Conservation (phyloP, 768 basidiomycete species). For the Inosperma sp. region DNA sequence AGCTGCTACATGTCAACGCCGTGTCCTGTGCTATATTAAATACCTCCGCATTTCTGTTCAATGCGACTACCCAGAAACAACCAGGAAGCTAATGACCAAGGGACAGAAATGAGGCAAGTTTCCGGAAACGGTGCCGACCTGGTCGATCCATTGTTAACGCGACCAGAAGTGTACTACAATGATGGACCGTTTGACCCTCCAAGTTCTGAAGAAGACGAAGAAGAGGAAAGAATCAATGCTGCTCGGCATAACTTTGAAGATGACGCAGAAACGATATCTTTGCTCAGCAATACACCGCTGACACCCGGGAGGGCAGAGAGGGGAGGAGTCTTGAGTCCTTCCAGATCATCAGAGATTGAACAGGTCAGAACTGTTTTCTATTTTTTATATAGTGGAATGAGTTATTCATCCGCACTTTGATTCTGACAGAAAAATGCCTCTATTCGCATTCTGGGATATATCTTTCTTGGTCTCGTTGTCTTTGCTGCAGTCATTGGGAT, state of each 20-base stretch:
- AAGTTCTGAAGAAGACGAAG: conserved; percentile 52
- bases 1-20: too few species aligned
- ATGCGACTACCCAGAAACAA: conserved; percentile 23
- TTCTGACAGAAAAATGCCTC: conserved; percentile 43
- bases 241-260: conserved; percentile 17
- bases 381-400: neutral
- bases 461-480: conserved; percentile 53
- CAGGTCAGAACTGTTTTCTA: conserved; percentile 12
- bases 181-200: conserved; percentile 76
- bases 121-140: conserved; percentile 10
- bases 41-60: conserved; percentile 3
- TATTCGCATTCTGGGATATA: conserved; percentile 56
- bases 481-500: conserved; percentile 69
- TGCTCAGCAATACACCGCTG: conserved; percentile 18
- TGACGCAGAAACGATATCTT: conserved; percentile 19
- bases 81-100: conserved; percentile 10
- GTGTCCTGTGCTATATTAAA: neutral
- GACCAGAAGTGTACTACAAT: conserved; percentile 52
- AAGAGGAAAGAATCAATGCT: conserved; percentile 11
- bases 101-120: conserved; percentile 25
- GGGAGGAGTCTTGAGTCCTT: conserved; percentile 22
- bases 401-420: neutral
- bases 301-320: conserved; percentile 30
- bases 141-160: conserved; percentile 22
- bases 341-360: conserved; percentile 13